Evolutionary conservation across 2,329 filamentous ascomycete genomes (phyloP).

Genomic region (Colletotrichum gloeosporioides): DNA sequence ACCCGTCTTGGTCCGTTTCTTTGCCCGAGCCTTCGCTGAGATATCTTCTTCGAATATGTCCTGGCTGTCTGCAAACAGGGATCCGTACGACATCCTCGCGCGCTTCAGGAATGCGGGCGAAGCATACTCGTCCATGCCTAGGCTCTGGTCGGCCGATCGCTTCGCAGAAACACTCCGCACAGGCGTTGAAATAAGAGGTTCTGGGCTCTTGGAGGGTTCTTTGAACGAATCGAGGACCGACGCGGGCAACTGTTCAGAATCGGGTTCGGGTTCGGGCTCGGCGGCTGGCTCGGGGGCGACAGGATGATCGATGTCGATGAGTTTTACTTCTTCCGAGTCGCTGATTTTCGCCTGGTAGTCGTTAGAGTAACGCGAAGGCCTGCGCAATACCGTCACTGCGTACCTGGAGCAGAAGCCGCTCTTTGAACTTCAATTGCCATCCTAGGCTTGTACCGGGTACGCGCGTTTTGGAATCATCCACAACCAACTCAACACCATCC

Average conservation of each 20-base stretch:
- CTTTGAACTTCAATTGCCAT: constrained; percentile 63
- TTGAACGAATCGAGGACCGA: constrained; percentile 22
- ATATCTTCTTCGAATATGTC: constrained; percentile 77
- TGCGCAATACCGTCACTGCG: neutral
- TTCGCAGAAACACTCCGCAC: constrained; percentile 26
- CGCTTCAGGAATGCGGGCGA: constrained; percentile 84
- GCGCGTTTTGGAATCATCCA: constrained; percentile 51
- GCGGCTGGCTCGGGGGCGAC: constrained; percentile 17
- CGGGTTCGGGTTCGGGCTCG: constrained; percentile 21
- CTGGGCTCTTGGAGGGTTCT: constrained; percentile 24
- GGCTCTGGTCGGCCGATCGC: constrained; percentile 35
- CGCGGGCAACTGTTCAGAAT: constrained; percentile 14
- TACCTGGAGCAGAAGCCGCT: constrained; percentile 55
- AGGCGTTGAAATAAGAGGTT: neutral
- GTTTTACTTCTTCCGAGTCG: constrained; percentile 51
- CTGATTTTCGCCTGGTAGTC: constrained; percentile 45
- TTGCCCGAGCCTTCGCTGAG: constrained; percentile 62
- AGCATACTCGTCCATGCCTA: constrained; percentile 62
- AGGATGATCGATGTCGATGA: constrained; percentile 60
- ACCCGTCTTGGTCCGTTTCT: constrained; percentile 74
- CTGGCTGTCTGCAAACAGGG: constrained; percentile 66
- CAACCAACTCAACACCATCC: constrained; percentile 70
- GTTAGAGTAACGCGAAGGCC: constrained; percentile 5
- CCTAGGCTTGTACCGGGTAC: constrained; percentile 58
- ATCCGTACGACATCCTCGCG: constrained; percentile 71